Percentiles rank a stretch among this genome's conserved stretches.
Evolutionary conservation across 495 filamentous ascomycete genomes (phyloP).

Genomic region (Collariella sp.): DNA sequence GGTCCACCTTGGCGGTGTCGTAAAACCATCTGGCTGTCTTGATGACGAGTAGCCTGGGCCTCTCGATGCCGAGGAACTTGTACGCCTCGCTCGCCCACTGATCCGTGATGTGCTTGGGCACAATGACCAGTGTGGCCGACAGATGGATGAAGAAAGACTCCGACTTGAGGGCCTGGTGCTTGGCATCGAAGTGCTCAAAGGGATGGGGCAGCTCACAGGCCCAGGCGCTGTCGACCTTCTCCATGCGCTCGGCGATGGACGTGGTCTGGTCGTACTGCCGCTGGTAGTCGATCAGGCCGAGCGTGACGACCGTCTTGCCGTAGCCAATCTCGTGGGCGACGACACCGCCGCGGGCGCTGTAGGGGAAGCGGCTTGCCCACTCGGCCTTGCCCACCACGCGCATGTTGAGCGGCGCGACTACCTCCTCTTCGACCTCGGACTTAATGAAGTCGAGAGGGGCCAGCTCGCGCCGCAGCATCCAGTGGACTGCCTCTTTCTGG

Average conservation of each 20-base stretch:
- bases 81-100: slow-evolving; percentile 60
- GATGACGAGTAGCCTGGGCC: slow-evolving; percentile 40
- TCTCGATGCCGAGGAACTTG: slow-evolving; percentile 42
- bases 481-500: slow-evolving; percentile 35
- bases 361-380: slow-evolving; percentile 28
- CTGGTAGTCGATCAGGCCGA: slow-evolving; percentile 55
- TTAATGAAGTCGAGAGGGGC: slow-evolving; percentile 46
- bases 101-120: slow-evolving; percentile 50
- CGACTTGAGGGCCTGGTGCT: not conserved
- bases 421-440: slow-evolving; percentile 60
- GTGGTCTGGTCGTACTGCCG: slow-evolving; percentile 20
- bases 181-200: not conserved
- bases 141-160: slow-evolving; percentile 38
- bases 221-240: slow-evolving; percentile 5
- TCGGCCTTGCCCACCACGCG: slow-evolving; percentile 52
- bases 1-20: slow-evolving; percentile 22
- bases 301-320: slow-evolving; percentile 69
- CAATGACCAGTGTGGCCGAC: slow-evolving; percentile 62
- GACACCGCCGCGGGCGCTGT: slow-evolving; percentile 53
- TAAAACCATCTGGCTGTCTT: slow-evolving; percentile 17
- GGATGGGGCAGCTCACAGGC: not conserved
- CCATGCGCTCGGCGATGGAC: slow-evolving; percentile 9
- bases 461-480: slow-evolving; percentile 59
- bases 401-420: slow-evolving; percentile 50
- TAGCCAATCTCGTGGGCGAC: slow-evolving; percentile 72